Evolutionary conservation across 169 alveolate species (phyloP).

Genomic region (Babesia divergens): DNA sequence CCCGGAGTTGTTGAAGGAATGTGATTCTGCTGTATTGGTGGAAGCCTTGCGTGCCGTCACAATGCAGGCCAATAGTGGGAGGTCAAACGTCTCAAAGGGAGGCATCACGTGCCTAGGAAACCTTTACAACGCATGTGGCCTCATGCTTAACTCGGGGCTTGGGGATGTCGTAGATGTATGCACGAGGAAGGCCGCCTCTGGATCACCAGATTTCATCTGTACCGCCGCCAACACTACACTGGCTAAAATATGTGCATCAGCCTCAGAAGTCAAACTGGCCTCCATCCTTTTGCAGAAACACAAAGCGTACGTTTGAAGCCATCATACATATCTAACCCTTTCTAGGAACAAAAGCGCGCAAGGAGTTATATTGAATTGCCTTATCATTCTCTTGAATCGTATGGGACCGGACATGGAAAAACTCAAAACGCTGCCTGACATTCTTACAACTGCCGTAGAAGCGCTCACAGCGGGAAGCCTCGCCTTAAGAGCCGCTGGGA

Average conservation of each 20-base stretch:
- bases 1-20: slow-evolving; percentile 25
- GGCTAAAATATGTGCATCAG: slow-evolving; percentile 28
- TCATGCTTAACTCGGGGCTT: slow-evolving; percentile 4
- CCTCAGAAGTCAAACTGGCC: slow-evolving; percentile 19
- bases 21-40: slow-evolving; percentile 24
- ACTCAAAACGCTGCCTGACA: slow-evolving; percentile 33
- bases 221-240: slow-evolving; percentile 37
- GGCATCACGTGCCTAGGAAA: slow-evolving; percentile 46
- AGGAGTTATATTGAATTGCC: slow-evolving; percentile 18
- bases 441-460: slow-evolving; percentile 9
- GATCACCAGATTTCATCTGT: slow-evolving; percentile 59
- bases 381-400: slow-evolving; percentile 41
- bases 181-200: slow-evolving; percentile 43
- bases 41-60: slow-evolving; percentile 21
- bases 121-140: slow-evolving; percentile 10
- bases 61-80: slow-evolving; percentile 34
- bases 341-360: slow-evolving; percentile 48
- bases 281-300: slow-evolving; percentile 8
- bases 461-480: slow-evolving; percentile 38
- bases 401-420: slow-evolving; percentile 28
- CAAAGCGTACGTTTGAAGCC: slow-evolving; percentile 27
- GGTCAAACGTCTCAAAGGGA: slow-evolving; percentile 49
- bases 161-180: slow-evolving; percentile 27
- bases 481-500: slow-evolving; percentile 21
- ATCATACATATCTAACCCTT: not conserved